A percentile compares a stretch with the other conserved stretches of the same genome.
These are phyloP conservation scores for Brassica incana DNA, from an alignment of 345 rosid genomes.

Conservation along the genomic window DNA sequence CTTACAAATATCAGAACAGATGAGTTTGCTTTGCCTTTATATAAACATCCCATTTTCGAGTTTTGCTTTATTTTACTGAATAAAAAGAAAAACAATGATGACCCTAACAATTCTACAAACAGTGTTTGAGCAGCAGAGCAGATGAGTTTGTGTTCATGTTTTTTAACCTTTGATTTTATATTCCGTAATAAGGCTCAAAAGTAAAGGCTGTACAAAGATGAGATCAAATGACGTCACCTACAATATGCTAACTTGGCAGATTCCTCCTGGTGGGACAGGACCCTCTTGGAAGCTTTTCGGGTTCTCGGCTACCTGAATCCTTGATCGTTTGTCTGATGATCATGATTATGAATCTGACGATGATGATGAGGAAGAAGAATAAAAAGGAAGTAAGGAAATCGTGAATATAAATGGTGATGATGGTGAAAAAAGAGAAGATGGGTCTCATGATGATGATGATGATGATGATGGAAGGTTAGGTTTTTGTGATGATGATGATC, in stretches of 20 bases:
- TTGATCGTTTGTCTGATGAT: slow-evolving; percentile 43
- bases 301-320: slow-evolving; percentile 52
- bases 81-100: not conserved
- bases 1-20: slow-evolving; percentile 1
- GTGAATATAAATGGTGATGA: slow-evolving; percentile 17
- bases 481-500: slow-evolving; percentile 11
- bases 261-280: slow-evolving; percentile 47
- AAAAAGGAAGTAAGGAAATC: slow-evolving; percentile 19
- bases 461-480: not conserved
- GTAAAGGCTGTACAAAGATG: too few species aligned
- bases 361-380: slow-evolving; percentile 1
- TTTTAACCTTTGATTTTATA: too few species aligned
- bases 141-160: too few species aligned
- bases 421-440: not conserved
- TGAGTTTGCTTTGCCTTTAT: not conserved
- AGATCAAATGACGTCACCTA: too few species aligned
- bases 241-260: slow-evolving; percentile 53
- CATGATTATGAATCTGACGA: not conserved
- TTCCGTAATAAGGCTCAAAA: too few species aligned
- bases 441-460: slow-evolving; percentile 3
- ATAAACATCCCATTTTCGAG: not conserved
- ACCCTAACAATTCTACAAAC: too few species aligned
- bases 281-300: slow-evolving; percentile 48
- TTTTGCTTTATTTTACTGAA: slow-evolving; percentile 3
- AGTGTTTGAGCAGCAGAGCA: too few species aligned